Base-by-base conservation (phyloP, 2,329 filamentous ascomycete genomes). In the Aspergillus sp. region DNA sequence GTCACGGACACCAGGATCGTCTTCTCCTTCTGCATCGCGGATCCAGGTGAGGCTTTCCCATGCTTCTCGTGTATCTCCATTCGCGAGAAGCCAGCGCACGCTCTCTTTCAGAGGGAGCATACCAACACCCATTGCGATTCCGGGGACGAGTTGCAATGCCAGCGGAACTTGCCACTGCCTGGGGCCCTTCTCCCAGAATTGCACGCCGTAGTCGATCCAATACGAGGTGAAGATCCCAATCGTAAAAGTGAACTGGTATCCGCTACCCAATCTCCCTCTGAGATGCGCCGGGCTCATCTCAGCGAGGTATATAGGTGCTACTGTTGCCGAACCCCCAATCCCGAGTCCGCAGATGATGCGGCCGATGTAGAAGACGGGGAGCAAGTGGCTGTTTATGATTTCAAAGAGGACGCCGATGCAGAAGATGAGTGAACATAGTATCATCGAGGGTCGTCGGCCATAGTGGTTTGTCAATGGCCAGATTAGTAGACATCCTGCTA, bases 141-240 rank as follows among this genome's bases (percentile, higher is more conserved):
- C 82, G 0, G 81, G 81, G 0, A 81, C 69, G 7, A 85, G 74
- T 65, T 85, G 83, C 4, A 86, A 73, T 0, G 81, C 83, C 57
- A 87, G 79, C 1, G 84, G 84, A 30, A 86, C 79, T 70, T 85
- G 84, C 85, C 84, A 87, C 71, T 86, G 83, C 2, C 71, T 71
- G 0, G 80, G 64, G 6, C 46, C 75, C 3, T 62, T 38, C 3
- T 65, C 53, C 60, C 72, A 68, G 22, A 68, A 68, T 23, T 74
- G 71, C 11, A 74, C 66, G 1, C 66, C 82, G 58, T 84, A 85
- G 69, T 85, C 82, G 48, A 85, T 76, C 81, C 83, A 85, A 69
- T 85, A 85, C 4, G 80, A 82, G 0, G 77, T 73, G 49, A 84
- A 81, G 55, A 85, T 84, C 1, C 83, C 77, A 64, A 80, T 73